A percentile compares a stretch with the other conserved stretches of the same genome.
These are phyloP conservation scores for Micromonas pusilla DNA, from an alignment of 139 green algal genomes.

Conservation along the genomic window DNA sequence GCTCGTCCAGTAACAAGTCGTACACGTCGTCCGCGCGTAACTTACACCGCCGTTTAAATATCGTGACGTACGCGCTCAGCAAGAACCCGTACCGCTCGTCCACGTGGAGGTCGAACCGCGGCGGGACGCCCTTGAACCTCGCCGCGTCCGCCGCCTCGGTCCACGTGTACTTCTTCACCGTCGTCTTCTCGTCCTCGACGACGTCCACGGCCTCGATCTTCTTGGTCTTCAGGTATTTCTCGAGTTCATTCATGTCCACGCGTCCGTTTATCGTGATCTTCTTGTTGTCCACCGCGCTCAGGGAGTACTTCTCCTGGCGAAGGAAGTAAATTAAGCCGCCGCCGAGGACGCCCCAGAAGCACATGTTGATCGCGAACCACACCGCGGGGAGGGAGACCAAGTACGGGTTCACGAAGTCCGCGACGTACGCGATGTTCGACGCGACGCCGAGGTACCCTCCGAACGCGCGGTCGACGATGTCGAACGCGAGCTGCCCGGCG, in stretches of 20 bases:
- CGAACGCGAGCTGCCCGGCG: constrained; percentile 31
- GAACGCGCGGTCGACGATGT: constrained; percentile 25
- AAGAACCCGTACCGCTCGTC: constrained; percentile 30
- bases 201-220: background rate
- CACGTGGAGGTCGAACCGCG: constrained; percentile 17
- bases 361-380: constrained; percentile 30
- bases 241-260: background rate
- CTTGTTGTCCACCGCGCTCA: background rate
- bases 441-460: constrained; percentile 17
- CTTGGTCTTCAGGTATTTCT: background rate
- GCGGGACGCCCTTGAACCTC: constrained; percentile 15
- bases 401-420: constrained; percentile 16
- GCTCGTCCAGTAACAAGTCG: background rate
- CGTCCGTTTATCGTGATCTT: constrained; percentile 15
- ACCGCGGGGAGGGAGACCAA: constrained; percentile 14
- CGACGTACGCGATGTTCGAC: constrained; percentile 9
- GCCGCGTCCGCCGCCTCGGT: background rate
- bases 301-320: background rate
- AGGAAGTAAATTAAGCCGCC: constrained; percentile 21
- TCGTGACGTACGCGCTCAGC: background rate
- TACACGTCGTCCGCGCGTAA: background rate
- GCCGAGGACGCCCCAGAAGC: constrained; percentile 15
- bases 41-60: constrained; percentile 2
- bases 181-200: background rate
- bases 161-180: constrained; percentile 22